These are phyloP conservation scores for Kurtzmaniella quercitrusa DNA, from an alignment of 1,139 yeast genomes.

Conservation along the genomic window DNA sequence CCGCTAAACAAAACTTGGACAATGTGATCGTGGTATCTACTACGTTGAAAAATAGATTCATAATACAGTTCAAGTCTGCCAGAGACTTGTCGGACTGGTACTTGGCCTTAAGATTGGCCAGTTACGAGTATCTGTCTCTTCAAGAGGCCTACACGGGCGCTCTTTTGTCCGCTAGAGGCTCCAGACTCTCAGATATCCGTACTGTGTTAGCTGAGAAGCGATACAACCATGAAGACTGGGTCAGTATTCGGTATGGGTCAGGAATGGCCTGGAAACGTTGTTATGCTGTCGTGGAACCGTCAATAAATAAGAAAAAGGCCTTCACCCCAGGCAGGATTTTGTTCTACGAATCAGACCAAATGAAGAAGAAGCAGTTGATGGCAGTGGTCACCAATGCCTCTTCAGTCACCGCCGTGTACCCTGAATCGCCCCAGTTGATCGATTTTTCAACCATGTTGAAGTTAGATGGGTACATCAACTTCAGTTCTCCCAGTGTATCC, in stretches of 20 bases:
- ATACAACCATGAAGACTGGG: slow-evolving; percentile 91
- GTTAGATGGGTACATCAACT: slow-evolving; percentile 75
- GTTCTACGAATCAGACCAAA: slow-evolving; percentile 67
- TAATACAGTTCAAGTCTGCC: slow-evolving; percentile 67
- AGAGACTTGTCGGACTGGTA: slow-evolving; percentile 65
- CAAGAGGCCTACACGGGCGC: slow-evolving; percentile 98
- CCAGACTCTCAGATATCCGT: slow-evolving; percentile 78
- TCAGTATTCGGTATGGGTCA: slow-evolving; percentile 86
- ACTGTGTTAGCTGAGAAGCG: slow-evolving; percentile 81
- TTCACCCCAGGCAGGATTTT: slow-evolving; percentile 53
- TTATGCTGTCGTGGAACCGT: slow-evolving; percentile 86
- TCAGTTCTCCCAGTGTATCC: slow-evolving; percentile 41
- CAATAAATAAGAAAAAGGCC: slow-evolving; percentile 36
- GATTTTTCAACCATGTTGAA: slow-evolving; percentile 87
- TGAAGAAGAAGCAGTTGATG: slow-evolving; percentile 69
- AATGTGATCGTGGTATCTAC: slow-evolving; percentile 87
- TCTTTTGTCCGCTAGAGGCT: slow-evolving; percentile 80
- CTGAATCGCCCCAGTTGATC: slow-evolving; percentile 73
- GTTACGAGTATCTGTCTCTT: slow-evolving; percentile 72
- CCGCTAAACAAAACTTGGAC: slow-evolving; percentile 58
- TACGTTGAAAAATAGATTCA: slow-evolving; percentile 80
- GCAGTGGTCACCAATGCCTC: slow-evolving; percentile 71
- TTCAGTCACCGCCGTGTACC: slow-evolving; percentile 89
- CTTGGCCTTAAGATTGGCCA: slow-evolving; percentile 73
- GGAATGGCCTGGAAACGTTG: slow-evolving; percentile 99